Evolutionary conservation across 805 yeast genomes (phyloP).

Genomic region (Lipomyces anomalus): DNA sequence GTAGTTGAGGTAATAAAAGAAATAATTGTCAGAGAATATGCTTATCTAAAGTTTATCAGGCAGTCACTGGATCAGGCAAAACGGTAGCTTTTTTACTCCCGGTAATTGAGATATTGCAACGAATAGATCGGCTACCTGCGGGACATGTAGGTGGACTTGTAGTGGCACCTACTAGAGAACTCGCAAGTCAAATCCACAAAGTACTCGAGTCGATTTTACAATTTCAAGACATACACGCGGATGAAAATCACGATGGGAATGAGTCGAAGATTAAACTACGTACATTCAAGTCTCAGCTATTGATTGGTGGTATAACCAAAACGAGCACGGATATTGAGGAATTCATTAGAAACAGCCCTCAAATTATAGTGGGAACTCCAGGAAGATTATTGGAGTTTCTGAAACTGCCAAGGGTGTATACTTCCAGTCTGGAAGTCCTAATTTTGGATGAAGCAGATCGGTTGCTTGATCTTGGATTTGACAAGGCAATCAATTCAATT

Average conservation of each 20-base stretch:
- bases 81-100: conserved; percentile 89
- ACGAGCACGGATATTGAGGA: conserved; percentile 63
- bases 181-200: conserved; percentile 48
- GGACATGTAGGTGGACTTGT: conserved; percentile 71
- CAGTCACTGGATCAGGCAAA: conserved; percentile 98
- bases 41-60: no score
- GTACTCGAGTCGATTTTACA: conserved; percentile 59
- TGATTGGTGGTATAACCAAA: conserved; percentile 39
- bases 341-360: conserved; percentile 55
- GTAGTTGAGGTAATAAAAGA: conserved; percentile 76
- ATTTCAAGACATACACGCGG: conserved; percentile 31
- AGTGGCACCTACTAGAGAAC: conserved; percentile 62
- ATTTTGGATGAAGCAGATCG: conserved; percentile 93
- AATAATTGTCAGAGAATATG: no score
- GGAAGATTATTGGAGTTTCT: conserved; percentile 80
- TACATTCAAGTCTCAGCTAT: conserved; percentile 32
- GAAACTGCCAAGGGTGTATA: conserved; percentile 48
- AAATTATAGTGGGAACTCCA: conserved; percentile 83
- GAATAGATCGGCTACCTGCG: conserved; percentile 32
- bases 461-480: conserved; percentile 71
- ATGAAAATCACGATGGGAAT: conserved; percentile 1
- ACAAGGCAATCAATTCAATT: conserved; percentile 60
- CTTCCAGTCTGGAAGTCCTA: conserved; percentile 61
- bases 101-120: conserved; percentile 52
- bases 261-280: conserved; percentile 13